These are phyloP conservation scores for Glomus cerebriforme DNA, from an alignment of 192 early-diverging fungal genomes.

Conservation along the genomic window DNA sequence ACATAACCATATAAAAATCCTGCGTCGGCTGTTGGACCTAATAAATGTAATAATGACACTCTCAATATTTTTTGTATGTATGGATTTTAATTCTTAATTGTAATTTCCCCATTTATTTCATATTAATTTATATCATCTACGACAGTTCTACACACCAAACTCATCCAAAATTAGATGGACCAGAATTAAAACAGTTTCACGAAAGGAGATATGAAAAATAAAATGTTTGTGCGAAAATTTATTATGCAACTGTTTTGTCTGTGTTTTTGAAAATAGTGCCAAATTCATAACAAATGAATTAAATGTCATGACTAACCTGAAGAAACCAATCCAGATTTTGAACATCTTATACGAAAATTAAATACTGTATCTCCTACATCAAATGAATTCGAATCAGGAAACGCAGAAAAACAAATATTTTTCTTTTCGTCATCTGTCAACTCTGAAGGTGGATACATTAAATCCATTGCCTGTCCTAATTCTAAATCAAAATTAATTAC, in stretches of 20 bases:
- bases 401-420: slow-evolving; percentile 77
- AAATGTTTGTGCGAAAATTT: background rate
- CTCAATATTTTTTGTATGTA: background rate
- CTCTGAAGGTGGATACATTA: slow-evolving; percentile 70
- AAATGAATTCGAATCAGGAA: slow-evolving; percentile 77
- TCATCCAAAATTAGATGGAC: background rate
- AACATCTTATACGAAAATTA: slow-evolving; percentile 71
- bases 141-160: background rate
- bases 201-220: background rate
- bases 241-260: too few relatives aligned
- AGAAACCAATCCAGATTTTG: slow-evolving; percentile 51
- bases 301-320: slow-evolving; percentile 43
- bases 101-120: background rate
- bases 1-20: slow-evolving; percentile 86
- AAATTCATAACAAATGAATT: slow-evolving; percentile 15
- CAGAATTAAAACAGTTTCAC: background rate
- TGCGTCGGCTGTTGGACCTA: slow-evolving; percentile 57
- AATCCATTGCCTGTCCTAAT: slow-evolving; percentile 74
- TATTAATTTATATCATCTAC: background rate
- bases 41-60: background rate
- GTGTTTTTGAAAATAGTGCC: background rate
- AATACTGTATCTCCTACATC: slow-evolving; percentile 75
- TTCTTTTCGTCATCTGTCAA: slow-evolving; percentile 70
- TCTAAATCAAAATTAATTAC: slow-evolving; percentile 84
- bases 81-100: too few relatives aligned